phyloP scores from a whole-genome alignment of 805 yeast genomes.

The Myxozyma monticola region DNA sequence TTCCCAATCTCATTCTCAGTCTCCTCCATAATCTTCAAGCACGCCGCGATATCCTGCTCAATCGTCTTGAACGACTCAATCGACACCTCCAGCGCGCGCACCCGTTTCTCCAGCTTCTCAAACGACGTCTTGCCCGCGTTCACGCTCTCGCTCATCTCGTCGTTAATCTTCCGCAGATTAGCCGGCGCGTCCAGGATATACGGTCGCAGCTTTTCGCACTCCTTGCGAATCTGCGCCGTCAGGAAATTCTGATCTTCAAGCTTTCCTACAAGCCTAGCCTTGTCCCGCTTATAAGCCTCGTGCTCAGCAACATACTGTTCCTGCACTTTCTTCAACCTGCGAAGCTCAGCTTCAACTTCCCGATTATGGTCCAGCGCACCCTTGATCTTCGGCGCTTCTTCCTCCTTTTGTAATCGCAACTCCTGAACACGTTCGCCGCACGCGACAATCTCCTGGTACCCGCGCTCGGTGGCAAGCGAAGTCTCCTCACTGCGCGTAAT shows the following conservation, averaged over 20 bases:
- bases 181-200: conserved; percentile 64
- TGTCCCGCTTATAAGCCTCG: conserved; percentile 61
- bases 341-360: conserved; percentile 61
- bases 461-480: conserved; percentile 21
- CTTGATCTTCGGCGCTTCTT: conserved; percentile 32
- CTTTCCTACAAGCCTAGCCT: conserved; percentile 55
- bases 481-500: conserved; percentile 45
- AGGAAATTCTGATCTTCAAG: conserved; percentile 62
- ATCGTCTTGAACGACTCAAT: conserved; percentile 59
- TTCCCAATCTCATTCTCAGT: conserved; percentile 48
- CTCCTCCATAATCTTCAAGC: conserved; percentile 51
- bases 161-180: conserved; percentile 52
- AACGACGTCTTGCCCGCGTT: conserved; percentile 44
- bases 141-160: conserved; percentile 52
- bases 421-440: conserved; percentile 21
- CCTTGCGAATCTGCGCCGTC: conserved; percentile 56
- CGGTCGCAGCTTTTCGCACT: conserved; percentile 57
- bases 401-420: conserved; percentile 32
- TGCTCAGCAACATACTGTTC: conserved; percentile 63
- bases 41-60: conserved; percentile 48
- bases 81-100: conserved; percentile 54
- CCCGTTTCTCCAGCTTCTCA: conserved; percentile 47
- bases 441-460: conserved; percentile 14
- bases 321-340: conserved; percentile 60
- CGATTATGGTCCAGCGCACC: conserved; percentile 52